A percentile compares a stretch with the other conserved stretches of the same genome.
Conservation (phyloP, 331 rosid species). For the Spiraea crenata region DNA sequence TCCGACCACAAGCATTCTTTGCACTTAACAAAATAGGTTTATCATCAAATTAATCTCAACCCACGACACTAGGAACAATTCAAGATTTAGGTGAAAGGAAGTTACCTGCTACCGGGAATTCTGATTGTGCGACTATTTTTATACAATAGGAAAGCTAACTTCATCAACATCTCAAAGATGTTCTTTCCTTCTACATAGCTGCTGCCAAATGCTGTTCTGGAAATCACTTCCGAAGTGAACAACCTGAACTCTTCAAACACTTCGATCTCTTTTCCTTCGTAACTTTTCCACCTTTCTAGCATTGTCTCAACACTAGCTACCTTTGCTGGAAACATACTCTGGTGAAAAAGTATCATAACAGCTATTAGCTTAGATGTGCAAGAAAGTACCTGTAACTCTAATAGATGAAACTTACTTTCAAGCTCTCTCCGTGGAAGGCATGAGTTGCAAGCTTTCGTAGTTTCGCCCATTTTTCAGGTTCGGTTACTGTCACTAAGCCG, state of each 20-base stretch:
- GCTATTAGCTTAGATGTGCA: not conserved
- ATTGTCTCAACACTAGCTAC: constrained; percentile 16
- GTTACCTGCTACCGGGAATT: constrained; percentile 24
- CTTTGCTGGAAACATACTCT: constrained; percentile 18
- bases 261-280: constrained; percentile 22
- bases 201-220: too few relatives aligned
- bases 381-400: too few relatives aligned
- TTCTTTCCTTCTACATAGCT: too few relatives aligned
- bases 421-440: not conserved
- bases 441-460: too few relatives aligned
- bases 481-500: constrained; percentile 14
- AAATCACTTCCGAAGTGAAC: not conserved
- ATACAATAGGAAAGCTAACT: constrained; percentile 6
- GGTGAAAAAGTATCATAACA: not conserved
- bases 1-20: too few relatives aligned
- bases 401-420: constrained; percentile 7
- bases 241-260: constrained; percentile 27
- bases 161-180: not conserved
- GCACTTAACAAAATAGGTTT: too few relatives aligned
- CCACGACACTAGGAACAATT: too few relatives aligned
- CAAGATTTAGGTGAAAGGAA: not conserved
- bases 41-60: too few relatives aligned
- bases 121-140: constrained; percentile 8
- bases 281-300: constrained; percentile 22
- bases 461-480: constrained; percentile 16